Evolutionary conservation across 768 basidiomycete species (phyloP), one percentile per base, ranked within the genome.

Genomic region (Leucocoprinus sp.): DNA sequence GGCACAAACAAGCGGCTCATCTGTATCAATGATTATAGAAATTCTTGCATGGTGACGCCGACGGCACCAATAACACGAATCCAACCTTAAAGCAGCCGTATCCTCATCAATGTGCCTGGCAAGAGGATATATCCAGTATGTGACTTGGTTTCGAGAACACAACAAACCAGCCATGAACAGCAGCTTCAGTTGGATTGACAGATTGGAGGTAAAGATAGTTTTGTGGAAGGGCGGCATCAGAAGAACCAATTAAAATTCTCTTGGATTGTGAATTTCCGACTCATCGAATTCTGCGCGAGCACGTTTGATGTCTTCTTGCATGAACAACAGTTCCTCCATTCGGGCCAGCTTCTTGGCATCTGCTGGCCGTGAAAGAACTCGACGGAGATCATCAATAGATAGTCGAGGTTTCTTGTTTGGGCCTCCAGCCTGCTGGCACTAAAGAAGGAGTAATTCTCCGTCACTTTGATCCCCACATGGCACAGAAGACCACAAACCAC

Each of bases 271-370:
- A 22, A 66, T 60, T 38, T 71, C 70, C 7, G 64, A 57, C 37
- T 70, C 69, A 31, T 80, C 78, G 52, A 91, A 91, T 57, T 89
- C 83, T 8, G 80, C 80, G 36, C 84, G 76, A 3, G 89, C 91
- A 7, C 89, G 80, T 60, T 91, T 88, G 63, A 93, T 93, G 55
- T 92, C 91, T 59, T 91, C 89, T 59, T 92, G 88, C 84, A 92
- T 90, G 68, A 90, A 91, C 26, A 93, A 58, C 27, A 95, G 64
- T 58, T 95, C 92, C 60, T 95, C 91, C 80, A 93, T 82, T 45
- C 92, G 74, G 14, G 91, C 90, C 18, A 93, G 74, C 60, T 93
- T 93, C 64, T 92, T 92, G 24, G 86, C 82, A 56, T 93, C 92
- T n/a, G 86, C 85, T 2, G 86, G 83, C 39, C 82, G 71, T 21